These are phyloP conservation scores for Conoideocrella luteorostrata DNA, from an alignment of 2,329 filamentous ascomycete species.

Conservation along the genomic window DNA sequence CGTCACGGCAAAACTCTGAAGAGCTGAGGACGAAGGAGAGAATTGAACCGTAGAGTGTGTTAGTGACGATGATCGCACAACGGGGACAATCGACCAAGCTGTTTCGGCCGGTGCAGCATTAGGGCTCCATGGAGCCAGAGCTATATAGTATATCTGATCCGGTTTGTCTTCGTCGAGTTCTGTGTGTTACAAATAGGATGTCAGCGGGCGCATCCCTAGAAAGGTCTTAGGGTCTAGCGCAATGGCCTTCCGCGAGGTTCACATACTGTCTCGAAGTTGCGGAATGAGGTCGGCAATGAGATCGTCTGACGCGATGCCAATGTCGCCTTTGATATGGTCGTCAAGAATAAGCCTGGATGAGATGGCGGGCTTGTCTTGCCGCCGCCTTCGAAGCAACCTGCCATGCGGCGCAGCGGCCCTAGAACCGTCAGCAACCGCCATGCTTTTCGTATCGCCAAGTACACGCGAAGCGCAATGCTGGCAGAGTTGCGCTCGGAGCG, in stretches of 20 bases:
- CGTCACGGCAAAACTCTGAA: constrained; percentile 72
- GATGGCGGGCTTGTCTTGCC: constrained; percentile 67
- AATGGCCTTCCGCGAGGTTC: not conserved
- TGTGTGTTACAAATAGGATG: constrained; percentile 10
- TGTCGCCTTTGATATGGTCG: constrained; percentile 75
- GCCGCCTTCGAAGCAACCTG: constrained; percentile 45
- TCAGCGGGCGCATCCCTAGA: not conserved
- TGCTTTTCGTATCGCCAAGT: constrained; percentile 8
- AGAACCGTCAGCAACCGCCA: constrained; percentile 24
- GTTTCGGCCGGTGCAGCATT: constrained; percentile 51
- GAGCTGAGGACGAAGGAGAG: constrained; percentile 61
- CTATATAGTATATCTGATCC: constrained; percentile 53
- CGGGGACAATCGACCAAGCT: constrained; percentile 80
- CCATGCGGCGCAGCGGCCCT: constrained; percentile 19
- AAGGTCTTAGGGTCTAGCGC: not conserved
- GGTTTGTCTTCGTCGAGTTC: constrained; percentile 26
- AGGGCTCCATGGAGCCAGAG: constrained; percentile 68
- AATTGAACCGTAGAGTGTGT: constrained; percentile 75
- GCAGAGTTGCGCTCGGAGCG: not conserved
- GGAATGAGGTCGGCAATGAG: constrained; percentile 78
- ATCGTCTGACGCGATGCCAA: constrained; percentile 81
- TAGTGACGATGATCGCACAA: constrained; percentile 57
- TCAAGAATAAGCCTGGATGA: constrained; percentile 78
- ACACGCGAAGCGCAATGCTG: too few species aligned
- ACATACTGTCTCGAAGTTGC: constrained; percentile 47